Evolutionary conservation across 495 filamentous ascomycete genomes (phyloP).

Genomic region (Parathielavia hyrcaniae): DNA sequence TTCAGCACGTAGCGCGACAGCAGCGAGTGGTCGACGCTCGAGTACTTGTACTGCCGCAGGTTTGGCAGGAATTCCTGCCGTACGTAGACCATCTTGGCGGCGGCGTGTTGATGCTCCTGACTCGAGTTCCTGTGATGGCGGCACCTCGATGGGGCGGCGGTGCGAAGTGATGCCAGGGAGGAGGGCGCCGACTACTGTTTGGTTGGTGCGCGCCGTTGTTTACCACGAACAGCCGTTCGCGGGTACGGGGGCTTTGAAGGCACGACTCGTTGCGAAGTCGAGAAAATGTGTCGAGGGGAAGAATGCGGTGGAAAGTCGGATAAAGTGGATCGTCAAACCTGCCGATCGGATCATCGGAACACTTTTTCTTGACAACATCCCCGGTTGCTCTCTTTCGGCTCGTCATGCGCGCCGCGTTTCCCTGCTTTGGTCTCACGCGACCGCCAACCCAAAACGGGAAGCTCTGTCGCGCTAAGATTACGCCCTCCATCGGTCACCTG

Average conservation of each 20-base stretch:
- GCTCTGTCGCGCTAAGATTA: neutral
- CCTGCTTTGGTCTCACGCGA: neutral
- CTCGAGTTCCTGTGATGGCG: neutral
- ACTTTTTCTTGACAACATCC: neutral
- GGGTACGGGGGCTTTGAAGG: neutral
- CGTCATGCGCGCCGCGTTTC: slow-evolving; percentile 8
- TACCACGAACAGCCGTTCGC: neutral
- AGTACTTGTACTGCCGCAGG: slow-evolving; percentile 87
- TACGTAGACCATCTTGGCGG: slow-evolving; percentile 67
- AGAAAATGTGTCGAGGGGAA: neutral
- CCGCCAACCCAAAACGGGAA: neutral
- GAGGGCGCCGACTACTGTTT: neutral
- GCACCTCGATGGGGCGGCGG: neutral
- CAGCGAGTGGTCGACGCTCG: slow-evolving; percentile 79
- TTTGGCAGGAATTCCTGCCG: slow-evolving; percentile 84
- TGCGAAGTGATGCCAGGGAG: neutral
- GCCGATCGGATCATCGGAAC: slow-evolving; percentile 3
- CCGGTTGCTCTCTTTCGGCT: neutral
- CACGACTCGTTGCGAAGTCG: neutral
- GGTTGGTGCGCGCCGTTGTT: neutral
- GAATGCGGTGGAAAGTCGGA: slow-evolving; percentile 9
- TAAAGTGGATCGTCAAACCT: slow-evolving; percentile 12
- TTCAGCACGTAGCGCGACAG: slow-evolving; percentile 87
- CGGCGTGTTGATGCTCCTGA: neutral
- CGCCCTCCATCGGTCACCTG: slow-evolving; percentile 4